Evolutionary conservation across 176 grass and related monocot genomes (phyloP).

Genomic region (Oryza australiensis): DNA sequence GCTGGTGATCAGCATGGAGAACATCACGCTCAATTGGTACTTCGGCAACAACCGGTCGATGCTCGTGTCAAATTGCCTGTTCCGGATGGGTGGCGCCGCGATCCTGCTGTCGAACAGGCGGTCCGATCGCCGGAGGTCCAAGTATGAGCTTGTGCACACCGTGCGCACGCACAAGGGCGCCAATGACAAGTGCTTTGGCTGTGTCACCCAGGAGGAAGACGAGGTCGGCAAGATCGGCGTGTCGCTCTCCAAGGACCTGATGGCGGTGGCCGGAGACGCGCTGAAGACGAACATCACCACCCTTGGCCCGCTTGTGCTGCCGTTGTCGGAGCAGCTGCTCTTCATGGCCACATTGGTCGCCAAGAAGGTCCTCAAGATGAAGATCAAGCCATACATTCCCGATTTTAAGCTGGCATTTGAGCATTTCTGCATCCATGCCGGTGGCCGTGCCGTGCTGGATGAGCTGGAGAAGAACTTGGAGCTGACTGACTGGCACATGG

Average conservation of each 20-base stretch:
- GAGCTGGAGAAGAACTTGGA: conserved; percentile 93
- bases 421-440: conserved; percentile 93
- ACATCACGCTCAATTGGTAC: conserved; percentile 96
- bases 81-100: conserved; percentile 86
- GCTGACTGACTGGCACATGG: conserved; percentile 92
- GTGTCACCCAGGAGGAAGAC: conserved; percentile 90
- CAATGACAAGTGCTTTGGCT: conserved; percentile 79
- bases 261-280: conserved; percentile 88
- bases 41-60: conserved; percentile 85
- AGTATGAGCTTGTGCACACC: conserved; percentile 88
- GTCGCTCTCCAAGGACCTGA: conserved; percentile 89
- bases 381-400: conserved; percentile 93
- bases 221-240: conserved; percentile 63
- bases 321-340: conserved; percentile 81
- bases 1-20: conserved; percentile 90
- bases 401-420: conserved; percentile 98
- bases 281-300: conserved; percentile 99
- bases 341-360: conserved; percentile 77
- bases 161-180: conserved; percentile 95
- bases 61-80: conserved; percentile 92
- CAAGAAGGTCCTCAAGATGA: conserved; percentile 86
- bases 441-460: conserved; percentile 82
- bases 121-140: conserved; percentile 58
- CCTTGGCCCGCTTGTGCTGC: conserved; percentile 77
- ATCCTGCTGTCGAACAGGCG: conserved; percentile 79